A percentile compares a stretch with the other conserved stretches of the same genome.
Conservation (phyloP, 306 rosid species). For the Medicago lupulina region DNA sequence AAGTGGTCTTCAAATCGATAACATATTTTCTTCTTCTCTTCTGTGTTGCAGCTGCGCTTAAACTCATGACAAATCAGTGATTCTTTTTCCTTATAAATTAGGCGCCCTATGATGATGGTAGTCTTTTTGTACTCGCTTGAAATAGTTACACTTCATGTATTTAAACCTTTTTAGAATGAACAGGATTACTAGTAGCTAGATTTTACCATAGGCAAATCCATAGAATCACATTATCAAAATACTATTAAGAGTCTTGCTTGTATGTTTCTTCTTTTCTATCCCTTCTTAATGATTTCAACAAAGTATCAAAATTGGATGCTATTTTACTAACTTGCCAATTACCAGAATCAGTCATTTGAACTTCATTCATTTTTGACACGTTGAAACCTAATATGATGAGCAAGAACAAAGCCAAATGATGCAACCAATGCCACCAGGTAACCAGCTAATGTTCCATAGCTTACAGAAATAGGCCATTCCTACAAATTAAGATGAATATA, state of each 20-base stretch:
- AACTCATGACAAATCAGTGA: not conserved
- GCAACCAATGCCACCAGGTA: constrained; percentile 62
- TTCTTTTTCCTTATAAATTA: constrained; percentile 16
- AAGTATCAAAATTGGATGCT: not conserved
- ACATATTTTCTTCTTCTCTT: too few relatives aligned
- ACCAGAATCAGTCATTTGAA: constrained; percentile 19
- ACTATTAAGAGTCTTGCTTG: not conserved
- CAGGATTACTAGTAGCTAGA: constrained; percentile 10
- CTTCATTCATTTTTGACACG: constrained; percentile 72
- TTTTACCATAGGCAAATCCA: not conserved
- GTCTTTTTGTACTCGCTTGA: not conserved
- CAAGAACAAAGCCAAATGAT: constrained; percentile 55
- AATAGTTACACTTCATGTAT: not conserved
- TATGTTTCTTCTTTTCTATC: not conserved
- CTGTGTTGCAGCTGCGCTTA: too few relatives aligned
- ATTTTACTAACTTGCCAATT: not conserved
- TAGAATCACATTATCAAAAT: not conserved
- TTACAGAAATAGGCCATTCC: constrained; percentile 97
- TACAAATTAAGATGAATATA: constrained; percentile 42
- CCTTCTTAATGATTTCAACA: not conserved
- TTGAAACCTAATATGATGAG: constrained; percentile 36
- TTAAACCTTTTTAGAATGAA: constrained; percentile 19
- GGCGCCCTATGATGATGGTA: not conserved
- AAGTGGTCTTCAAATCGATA: constrained; percentile 10
- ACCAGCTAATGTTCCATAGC: constrained; percentile 76